Base-by-base conservation (phyloP, 441 rosid species). In the Breynia disticha region DNA sequence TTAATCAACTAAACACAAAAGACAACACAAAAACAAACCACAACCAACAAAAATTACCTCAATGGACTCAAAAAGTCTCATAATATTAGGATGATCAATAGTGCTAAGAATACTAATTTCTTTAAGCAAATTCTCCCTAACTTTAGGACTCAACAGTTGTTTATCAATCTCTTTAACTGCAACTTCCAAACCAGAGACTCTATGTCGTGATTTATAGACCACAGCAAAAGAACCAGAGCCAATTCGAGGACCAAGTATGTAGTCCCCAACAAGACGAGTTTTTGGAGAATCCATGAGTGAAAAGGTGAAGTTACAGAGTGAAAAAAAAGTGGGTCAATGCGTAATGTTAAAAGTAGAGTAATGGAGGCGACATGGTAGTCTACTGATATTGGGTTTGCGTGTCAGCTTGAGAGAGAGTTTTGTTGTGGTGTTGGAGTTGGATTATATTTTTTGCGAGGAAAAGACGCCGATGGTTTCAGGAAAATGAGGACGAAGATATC, bases 81-180 rank as follows among this genome's bases (percentile, higher is more conserved):
- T 75, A 60, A 87, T 82, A 59, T 84, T 87, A 50, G 96, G 96
- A 57, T 87, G 96, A 77, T 73, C 54, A 52, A 84, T 83, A 17
- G 94, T 82, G 35, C 88, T 79, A 41, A 87, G 90, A 54, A 82
- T 82, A 18, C 84, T 79, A 74, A 87, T 79, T 71, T 87, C 96
- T 48, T 79, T 87, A 18, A 75, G 67, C 60, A 87, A 73, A 74
- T 70, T 87, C 43, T 83, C 87, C 52, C 79, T n/a, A n/a, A n/a
- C 74, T 76, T 82, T 87, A 9, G 83, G 74, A 73, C 68, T 72
- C 18, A 87, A 78, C 46, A 62, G 3, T 63, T 61, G 72, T 73
- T 75, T 82, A 51, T 87, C 88, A 72, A 84, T 84, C 77, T 84
- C 96, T 62, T 84, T 87, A 0, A 87, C 74, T 0, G 90, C 96